Conservation (phyloP, 2,329 filamentous ascomycete genomes). For the Ilyonectria robusta region DNA sequence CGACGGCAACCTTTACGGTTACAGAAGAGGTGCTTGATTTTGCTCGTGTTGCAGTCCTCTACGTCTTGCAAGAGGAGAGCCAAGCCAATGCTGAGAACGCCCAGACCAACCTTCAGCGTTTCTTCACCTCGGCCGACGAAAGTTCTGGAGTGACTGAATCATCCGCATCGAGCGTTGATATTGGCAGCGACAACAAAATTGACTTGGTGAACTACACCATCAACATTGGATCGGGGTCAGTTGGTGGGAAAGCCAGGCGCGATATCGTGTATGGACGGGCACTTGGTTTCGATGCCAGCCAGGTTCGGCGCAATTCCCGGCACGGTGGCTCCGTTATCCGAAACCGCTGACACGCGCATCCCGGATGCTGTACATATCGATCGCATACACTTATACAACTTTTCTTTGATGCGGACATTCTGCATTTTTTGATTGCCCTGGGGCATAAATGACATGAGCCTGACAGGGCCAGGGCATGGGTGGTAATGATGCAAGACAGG, state of each 20-base stretch:
- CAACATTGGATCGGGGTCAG: conserved; percentile 51
- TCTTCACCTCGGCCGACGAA: conserved; percentile 62
- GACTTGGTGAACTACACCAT: conserved; percentile 65
- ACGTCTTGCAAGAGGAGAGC: conserved; percentile 69
- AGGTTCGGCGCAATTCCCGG: conserved; percentile 20
- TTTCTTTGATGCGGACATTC: conserved; percentile 28
- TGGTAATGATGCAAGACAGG: conserved; percentile 41
- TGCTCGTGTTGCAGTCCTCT: conserved; percentile 73
- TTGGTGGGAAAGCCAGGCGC: conserved; percentile 48
- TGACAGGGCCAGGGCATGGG: conserved; percentile 34
- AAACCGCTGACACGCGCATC: conserved; percentile 12
- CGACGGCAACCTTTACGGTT: conserved; percentile 58
- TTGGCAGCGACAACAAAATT: conserved; percentile 62
- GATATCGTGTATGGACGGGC: conserved; percentile 17
- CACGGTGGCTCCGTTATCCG: conserved; percentile 24
- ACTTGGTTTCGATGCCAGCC: conserved; percentile 8
- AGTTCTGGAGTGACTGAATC: conserved; percentile 50
- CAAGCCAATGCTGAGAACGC: conserved; percentile 66
- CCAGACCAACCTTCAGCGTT: conserved; percentile 67
- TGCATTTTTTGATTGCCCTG: conserved; percentile 31
- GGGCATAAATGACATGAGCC: conserved; percentile 24
- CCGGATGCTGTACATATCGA: conserved; percentile 43
- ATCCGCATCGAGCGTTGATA: conserved; percentile 58
- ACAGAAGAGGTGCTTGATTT: conserved; percentile 74
- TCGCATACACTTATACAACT: conserved; percentile 39